These are phyloP conservation scores for Ambrosia trifida DNA, from an alignment of 129 eudicot species.

Conservation along the genomic window DNA sequence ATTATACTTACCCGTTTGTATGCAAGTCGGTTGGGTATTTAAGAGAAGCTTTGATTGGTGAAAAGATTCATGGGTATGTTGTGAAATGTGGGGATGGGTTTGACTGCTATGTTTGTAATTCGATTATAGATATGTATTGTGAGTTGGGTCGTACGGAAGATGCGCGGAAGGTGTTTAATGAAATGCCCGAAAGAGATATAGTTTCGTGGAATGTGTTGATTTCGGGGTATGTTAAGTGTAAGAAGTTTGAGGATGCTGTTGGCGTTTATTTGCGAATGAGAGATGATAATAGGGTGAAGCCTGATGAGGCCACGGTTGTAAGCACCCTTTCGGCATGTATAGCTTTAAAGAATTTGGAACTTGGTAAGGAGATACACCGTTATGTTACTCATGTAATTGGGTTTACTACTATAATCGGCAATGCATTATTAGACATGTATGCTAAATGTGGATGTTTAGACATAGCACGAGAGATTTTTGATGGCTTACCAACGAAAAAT, in stretches of 20 bases:
- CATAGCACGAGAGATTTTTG: conserved; percentile 50
- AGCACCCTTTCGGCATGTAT: conserved; percentile 70
- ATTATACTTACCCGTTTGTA: conserved; percentile 73
- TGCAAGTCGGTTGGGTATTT: conserved; percentile 54
- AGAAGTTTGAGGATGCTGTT: conserved; percentile 56
- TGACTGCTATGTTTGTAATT: conserved; percentile 66
- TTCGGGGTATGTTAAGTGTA: conserved; percentile 51
- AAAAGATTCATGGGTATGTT: conserved; percentile 66
- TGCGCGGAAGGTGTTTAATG: conserved; percentile 52
- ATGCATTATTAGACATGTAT: conserved; percentile 65
- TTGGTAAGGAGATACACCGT: conserved; percentile 61
- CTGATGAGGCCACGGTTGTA: conserved; percentile 66
- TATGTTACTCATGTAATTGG: conserved; percentile 35
- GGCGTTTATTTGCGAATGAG: conserved; percentile 48
- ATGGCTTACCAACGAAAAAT: conserved; percentile 45
- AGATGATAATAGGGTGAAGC: conserved; percentile 31
- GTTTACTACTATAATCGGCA: conserved; percentile 50
- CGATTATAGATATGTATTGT: conserved; percentile 59
- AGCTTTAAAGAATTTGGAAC: conserved; percentile 45
- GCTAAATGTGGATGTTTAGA: conserved; percentile 63
- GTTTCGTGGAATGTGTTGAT: conserved; percentile 68
- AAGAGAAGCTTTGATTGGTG: conserved; percentile 34
- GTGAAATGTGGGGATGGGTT: conserved; percentile 52
- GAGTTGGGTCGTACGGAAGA: conserved; percentile 47
- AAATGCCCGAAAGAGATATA: conserved; percentile 57